Evolutionary conservation across 208 protist species (phyloP).

Genomic region (Lotmaria passim): DNA sequence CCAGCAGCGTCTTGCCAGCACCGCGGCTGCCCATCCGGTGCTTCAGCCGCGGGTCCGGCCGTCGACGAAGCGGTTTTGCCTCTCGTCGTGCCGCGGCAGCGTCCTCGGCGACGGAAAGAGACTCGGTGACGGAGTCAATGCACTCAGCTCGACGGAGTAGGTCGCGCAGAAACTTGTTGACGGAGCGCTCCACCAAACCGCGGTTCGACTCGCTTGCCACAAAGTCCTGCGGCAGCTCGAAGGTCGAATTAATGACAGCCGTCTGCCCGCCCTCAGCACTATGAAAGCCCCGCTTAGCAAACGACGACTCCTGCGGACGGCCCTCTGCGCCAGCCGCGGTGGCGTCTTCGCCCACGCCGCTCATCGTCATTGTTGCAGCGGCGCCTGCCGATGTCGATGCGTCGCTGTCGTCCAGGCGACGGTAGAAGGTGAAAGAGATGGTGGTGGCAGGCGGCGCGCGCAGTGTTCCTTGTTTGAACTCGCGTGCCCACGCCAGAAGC

Average conservation of each 20-base stretch:
- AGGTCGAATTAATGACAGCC: conserved; percentile 67
- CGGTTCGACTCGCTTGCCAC: conserved; percentile 76
- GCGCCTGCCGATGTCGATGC: not conserved
- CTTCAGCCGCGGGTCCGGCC: conserved; percentile 23
- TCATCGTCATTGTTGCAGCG: not conserved
- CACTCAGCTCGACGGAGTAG: conserved; percentile 83
- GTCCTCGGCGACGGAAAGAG: conserved; percentile 80
- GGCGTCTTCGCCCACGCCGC: not conserved
- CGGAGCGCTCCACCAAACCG: conserved; percentile 77
- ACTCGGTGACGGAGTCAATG: conserved; percentile 83
- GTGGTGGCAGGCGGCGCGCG: conserved; percentile 74
- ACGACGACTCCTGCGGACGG: conserved; percentile 24
- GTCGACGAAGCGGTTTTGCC: conserved; percentile 78
- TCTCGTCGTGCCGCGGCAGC: conserved; percentile 68
- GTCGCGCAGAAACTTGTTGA: conserved; percentile 92
- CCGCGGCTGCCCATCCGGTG: conserved; percentile 10
- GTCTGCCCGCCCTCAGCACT: conserved; percentile 11
- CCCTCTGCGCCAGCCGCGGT: not conserved
- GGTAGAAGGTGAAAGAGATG: conserved; percentile 87
- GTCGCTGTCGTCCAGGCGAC: conserved; percentile 53
- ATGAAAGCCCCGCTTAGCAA: conserved; percentile 21
- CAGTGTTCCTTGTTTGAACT: conserved; percentile 80
- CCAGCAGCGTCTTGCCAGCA: conserved; percentile 64
- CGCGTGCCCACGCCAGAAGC: conserved; percentile 87
- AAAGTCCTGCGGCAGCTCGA: conserved; percentile 83